These are phyloP conservation scores for Scutellaria galericulata DNA, from an alignment of 257 asterid species.

Conservation along the genomic window DNA sequence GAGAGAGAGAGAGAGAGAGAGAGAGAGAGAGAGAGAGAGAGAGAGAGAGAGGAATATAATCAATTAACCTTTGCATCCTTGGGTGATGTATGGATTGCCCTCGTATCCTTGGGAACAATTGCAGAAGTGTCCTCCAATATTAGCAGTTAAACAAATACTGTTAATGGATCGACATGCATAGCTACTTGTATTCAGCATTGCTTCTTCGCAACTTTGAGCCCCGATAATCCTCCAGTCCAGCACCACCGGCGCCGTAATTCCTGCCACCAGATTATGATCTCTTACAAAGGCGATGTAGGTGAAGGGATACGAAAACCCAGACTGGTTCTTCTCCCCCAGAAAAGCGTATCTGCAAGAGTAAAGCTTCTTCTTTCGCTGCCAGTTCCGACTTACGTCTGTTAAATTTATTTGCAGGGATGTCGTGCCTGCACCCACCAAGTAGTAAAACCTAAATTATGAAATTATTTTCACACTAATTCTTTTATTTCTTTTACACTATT, in stretches of 20 bases:
- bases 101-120: conserved; percentile 25
- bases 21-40: too few relatives aligned
- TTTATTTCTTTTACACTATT: too few relatives aligned
- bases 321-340: conserved; percentile 2
- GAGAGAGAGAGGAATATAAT: background rate
- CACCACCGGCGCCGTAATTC: background rate
- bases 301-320: background rate
- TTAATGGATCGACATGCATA: conserved; percentile 14
- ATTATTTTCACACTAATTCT: too few relatives aligned
- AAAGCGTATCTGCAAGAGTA: conserved; percentile 30
- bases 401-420: background rate
- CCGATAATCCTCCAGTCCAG: conserved; percentile 34
- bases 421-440: background rate
- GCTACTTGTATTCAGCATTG: background rate
- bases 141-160: background rate
- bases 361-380: background rate
- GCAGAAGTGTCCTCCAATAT: conserved; percentile 26
- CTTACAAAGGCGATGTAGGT: too few relatives aligned
- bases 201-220: background rate
- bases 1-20: too few relatives aligned
- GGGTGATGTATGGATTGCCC: conserved; percentile 33
- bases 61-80: conserved; percentile 28
- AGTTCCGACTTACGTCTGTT: background rate
- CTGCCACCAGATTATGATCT: background rate
- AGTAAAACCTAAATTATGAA: too few relatives aligned